These are phyloP conservation scores for Pseudogymnoascus sp. DNA, from an alignment of 2,329 filamentous ascomycete genomes.

Conservation along the genomic window DNA sequence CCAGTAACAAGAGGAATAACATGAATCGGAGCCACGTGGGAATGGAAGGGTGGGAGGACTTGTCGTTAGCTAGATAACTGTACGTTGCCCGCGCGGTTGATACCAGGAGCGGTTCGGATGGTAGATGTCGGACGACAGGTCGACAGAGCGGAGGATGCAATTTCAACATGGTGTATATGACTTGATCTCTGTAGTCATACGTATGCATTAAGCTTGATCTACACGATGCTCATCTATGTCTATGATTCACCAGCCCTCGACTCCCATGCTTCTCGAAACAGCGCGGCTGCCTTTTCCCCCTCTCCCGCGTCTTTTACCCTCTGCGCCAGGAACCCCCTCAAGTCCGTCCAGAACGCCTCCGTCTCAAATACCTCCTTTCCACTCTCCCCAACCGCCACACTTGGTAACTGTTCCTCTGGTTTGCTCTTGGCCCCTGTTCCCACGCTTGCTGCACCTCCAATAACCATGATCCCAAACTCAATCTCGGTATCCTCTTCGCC, in stretches of 20 bases:
- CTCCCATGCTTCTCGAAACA: constrained; percentile 68
- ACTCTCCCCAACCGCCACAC: constrained; percentile 42
- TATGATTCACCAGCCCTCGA: not conserved
- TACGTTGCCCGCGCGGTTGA: constrained; percentile 1
- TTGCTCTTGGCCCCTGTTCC: constrained; percentile 20
- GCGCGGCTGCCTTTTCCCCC: constrained; percentile 53
- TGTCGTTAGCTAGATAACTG: constrained; percentile 9
- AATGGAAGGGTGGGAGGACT: constrained; percentile 14
- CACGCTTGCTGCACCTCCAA: constrained; percentile 55
- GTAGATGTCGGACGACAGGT: constrained; percentile 7
- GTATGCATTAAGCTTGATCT: not conserved
- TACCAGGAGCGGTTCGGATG: constrained; percentile 2
- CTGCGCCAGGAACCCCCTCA: constrained; percentile 72
- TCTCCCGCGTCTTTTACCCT: constrained; percentile 62
- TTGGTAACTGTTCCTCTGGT: constrained; percentile 28
- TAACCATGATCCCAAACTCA: constrained; percentile 82
- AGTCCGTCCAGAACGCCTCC: constrained; percentile 77
- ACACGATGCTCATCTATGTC: not conserved
- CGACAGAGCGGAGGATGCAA: constrained; percentile 2
- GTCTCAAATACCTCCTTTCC: constrained; percentile 53
- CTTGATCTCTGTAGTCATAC: not conserved
- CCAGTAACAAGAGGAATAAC: not conserved
- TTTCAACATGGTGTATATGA: constrained; percentile 5
- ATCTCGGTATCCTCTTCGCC: constrained; percentile 47
- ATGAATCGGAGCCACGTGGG: constrained; percentile 3